Evolutionary conservation across 2,329 filamentous ascomycete species (phyloP), one percentile per base, ranked within the genome.

Genomic region (Clarireedia hainanense): DNA sequence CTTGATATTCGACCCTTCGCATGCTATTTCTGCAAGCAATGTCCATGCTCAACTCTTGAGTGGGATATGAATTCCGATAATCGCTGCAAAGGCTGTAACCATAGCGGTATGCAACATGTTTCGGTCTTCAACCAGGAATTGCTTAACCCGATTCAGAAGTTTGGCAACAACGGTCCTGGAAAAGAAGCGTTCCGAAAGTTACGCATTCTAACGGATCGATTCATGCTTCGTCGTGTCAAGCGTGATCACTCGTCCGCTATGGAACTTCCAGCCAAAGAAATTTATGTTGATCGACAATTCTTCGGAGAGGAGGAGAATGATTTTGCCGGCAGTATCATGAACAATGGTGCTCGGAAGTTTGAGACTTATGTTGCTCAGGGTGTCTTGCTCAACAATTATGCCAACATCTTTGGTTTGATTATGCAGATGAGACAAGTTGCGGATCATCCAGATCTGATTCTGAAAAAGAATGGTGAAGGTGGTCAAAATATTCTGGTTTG

Each of bases 391-490:
- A 91, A 97, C 76, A 96, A 96, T 69, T 97, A 97, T 64, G 94
- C 94, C 74, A 99, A 99, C 70, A 97, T 99, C 62, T 99, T 99
- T 66, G 92, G 91, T 68, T 80, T 99, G 55, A 96, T 99, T 68
- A 97, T 97, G 90, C 91, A 96, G 71, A 97, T 99, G 92, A 87
- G 94, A 55, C 94, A 99, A 74, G 89, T 96, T 26, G 91, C 94
- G 6, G 94, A 99, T 63, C 94, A 99, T 68, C 94, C 94, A 0
- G 94, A 99, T 72, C 73, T 99, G 37, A 88, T 99, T 49, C 73
- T 97, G 59, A 95, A 92, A 75, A 96, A 94, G 73, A 83, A 92
- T 60, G 81, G 80, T 2, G 84, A 91, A 63, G 89, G 88, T 52
- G 91, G 91, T 2, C 90, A 96, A 71, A 96, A 97, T 61, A 79